These are phyloP conservation scores for Salix arbutifolia DNA, from an alignment of 345 rosid species.

Conservation along the genomic window DNA sequence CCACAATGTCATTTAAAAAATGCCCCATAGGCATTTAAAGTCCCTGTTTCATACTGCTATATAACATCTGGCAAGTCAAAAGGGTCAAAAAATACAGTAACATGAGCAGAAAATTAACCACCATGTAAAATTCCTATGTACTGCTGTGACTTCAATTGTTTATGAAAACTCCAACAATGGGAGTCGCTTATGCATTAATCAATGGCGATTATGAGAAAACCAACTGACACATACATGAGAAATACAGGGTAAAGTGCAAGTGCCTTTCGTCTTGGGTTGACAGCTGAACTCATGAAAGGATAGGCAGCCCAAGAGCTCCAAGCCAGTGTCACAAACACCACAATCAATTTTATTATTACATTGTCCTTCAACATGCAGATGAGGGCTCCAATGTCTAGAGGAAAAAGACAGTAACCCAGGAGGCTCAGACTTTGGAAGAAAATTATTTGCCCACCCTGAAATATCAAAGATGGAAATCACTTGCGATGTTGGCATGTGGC, in stretches of 20 bases:
- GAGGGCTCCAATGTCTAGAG: slow-evolving; percentile 76
- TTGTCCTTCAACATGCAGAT: slow-evolving; percentile 77
- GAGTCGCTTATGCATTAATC: slow-evolving; percentile 29
- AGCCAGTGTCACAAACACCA: slow-evolving; percentile 65
- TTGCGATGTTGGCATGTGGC: not conserved
- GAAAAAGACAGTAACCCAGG: slow-evolving; percentile 81
- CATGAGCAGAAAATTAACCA: slow-evolving; percentile 11
- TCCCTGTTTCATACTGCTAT: slow-evolving; percentile 5
- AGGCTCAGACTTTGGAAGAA: slow-evolving; percentile 87
- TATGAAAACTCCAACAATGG: not conserved
- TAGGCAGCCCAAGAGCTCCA: slow-evolving; percentile 98
- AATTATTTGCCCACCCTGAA: slow-evolving; percentile 86
- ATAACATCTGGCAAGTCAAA: slow-evolving; percentile 8
- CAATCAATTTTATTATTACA: slow-evolving; percentile 61
- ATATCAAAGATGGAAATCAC: not conserved
- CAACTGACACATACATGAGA: slow-evolving; percentile 95
- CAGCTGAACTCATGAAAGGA: slow-evolving; percentile 92
- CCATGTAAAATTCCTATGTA: slow-evolving; percentile 24
- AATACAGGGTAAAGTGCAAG: slow-evolving; percentile 90
- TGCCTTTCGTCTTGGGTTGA: slow-evolving; percentile 79
- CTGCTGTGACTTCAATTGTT: slow-evolving; percentile 6
- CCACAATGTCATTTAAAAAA: not conserved
- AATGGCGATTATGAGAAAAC: slow-evolving; percentile 90
- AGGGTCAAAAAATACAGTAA: slow-evolving; percentile 14
- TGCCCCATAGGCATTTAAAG: not conserved